These are phyloP conservation scores for Penicillium paxilli DNA, from an alignment of 495 filamentous ascomycete genomes.

Conservation along the genomic window DNA sequence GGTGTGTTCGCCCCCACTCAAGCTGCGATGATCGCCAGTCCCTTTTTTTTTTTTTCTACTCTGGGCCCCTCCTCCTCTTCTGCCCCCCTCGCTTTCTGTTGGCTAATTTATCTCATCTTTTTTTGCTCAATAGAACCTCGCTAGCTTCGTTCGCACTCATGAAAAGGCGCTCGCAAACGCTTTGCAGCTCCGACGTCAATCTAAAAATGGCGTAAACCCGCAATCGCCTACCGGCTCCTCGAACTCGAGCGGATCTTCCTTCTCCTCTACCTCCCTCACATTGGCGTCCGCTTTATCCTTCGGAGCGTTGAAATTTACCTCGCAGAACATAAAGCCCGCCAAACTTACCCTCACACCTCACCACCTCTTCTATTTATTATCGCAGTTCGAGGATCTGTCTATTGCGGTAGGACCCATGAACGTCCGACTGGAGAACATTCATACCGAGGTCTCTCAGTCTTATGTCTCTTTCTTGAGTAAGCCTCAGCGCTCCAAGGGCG, in stretches of 20 bases:
- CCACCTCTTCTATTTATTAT: slow-evolving; percentile 94
- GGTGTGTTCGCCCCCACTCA: slow-evolving; percentile 43
- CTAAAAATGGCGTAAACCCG: slow-evolving; percentile 58
- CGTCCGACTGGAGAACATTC: slow-evolving; percentile 89
- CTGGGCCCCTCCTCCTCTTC: not conserved
- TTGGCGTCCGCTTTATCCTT: slow-evolving; percentile 84
- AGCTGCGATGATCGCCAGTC: not conserved
- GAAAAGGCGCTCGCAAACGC: slow-evolving; percentile 97
- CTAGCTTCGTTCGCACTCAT: slow-evolving; percentile 92
- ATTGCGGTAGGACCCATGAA: slow-evolving; percentile 94
- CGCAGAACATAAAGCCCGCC: slow-evolving; percentile 79
- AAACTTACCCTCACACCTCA: slow-evolving; percentile 95
- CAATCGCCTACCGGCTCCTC: slow-evolving; percentile 46
- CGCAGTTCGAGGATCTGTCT: slow-evolving; percentile 87
- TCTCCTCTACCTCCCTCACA: slow-evolving; percentile 65
- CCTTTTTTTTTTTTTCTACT: slow-evolving; percentile 1
- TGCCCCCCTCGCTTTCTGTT: not conserved
- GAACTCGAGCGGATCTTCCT: slow-evolving; percentile 57
- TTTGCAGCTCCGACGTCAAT: slow-evolving; percentile 76
- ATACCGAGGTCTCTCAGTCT: slow-evolving; percentile 78
- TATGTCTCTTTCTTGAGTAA: slow-evolving; percentile 96
- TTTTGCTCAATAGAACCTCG: slow-evolving; percentile 66
- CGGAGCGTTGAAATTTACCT: slow-evolving; percentile 79
- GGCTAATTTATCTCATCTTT: slow-evolving; percentile 4
- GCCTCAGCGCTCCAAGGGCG: slow-evolving; percentile 69